Conservation (phyloP, 2,329 filamentous ascomycete species). For the Trichoderma aggressivum region DNA sequence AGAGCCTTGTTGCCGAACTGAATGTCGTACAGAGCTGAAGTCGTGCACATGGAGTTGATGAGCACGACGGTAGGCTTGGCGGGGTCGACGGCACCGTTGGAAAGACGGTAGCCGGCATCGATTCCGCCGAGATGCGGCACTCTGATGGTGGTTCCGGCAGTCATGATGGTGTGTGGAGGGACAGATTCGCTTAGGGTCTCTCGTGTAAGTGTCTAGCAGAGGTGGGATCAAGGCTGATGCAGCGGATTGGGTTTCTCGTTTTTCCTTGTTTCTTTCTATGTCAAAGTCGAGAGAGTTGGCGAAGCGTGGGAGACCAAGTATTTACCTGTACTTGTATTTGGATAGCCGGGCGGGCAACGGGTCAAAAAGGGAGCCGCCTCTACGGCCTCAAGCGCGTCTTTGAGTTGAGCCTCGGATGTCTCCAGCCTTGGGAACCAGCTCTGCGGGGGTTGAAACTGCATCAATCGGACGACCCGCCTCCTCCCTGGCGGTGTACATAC, state of each 20-base stretch:
- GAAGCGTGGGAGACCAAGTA: constrained; percentile 7
- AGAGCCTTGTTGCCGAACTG: constrained; percentile 43
- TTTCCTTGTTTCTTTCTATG: neutral
- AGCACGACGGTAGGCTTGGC: constrained; percentile 50
- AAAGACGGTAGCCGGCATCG: constrained; percentile 43
- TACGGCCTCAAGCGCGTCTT: neutral
- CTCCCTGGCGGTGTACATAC: neutral
- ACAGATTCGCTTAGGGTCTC: neutral
- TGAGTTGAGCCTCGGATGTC: constrained; percentile 9
- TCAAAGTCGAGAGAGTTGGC: neutral
- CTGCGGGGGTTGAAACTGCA: constrained; percentile 7
- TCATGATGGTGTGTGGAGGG: constrained; percentile 27
- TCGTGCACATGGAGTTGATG: constrained; percentile 52
- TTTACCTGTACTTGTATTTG: constrained; percentile 2
- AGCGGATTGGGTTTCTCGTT: neutral
- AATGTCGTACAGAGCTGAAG: constrained; percentile 42
- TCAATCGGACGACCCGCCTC: neutral
- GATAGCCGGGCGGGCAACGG: neutral
- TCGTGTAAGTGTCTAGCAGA: neutral
- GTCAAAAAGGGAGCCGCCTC: neutral
- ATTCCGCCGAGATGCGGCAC: constrained; percentile 49
- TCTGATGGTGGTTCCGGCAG: constrained; percentile 40
- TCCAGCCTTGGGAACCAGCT: neutral
- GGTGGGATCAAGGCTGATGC: neutral
- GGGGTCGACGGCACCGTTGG: constrained; percentile 43